phyloP scores from a whole-genome alignment of 1,284 basidiomycete species.

The Puccinia polysora region DNA sequence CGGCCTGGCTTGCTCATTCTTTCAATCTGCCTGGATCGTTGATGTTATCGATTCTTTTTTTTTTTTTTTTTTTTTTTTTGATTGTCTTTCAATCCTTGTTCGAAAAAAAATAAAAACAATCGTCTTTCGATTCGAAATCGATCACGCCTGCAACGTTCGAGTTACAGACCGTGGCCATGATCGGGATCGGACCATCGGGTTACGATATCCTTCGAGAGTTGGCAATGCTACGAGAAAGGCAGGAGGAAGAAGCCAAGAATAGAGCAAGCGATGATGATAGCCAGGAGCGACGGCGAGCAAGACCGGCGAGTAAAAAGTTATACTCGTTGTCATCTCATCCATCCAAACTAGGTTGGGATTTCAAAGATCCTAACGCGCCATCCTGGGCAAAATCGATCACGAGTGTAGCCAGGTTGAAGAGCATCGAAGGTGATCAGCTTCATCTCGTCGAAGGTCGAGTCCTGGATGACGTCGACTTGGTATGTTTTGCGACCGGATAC shows the following conservation, averaged over 20 bases:
- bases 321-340: conserved; percentile 25
- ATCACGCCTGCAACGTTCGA: too few species aligned
- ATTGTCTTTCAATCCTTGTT: background rate
- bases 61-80: too few species aligned
- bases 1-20: background rate
- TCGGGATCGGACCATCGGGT: conserved; percentile 34
- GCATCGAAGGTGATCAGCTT: background rate
- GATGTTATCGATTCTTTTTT: too few species aligned
- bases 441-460: conserved; percentile 43
- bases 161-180: conserved; percentile 16
- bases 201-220: conserved; percentile 31
- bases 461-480: conserved; percentile 47
- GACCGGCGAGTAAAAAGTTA: background rate
- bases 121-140: too few species aligned
- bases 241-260: background rate
- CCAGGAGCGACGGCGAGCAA: too few species aligned
- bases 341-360: conserved; percentile 19
- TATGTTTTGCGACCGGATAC: conserved; percentile 53
- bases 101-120: background rate
- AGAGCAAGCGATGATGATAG: too few species aligned
- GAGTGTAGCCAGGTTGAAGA: background rate
- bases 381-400: conserved; percentile 15
- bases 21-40: too few species aligned
- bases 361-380: conserved; percentile 14
- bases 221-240: background rate